Evolutionary conservation across 2,329 filamentous ascomycete species (phyloP), one percentile per base, ranked within the genome.

Genomic region (Claviceps fusiformis): DNA sequence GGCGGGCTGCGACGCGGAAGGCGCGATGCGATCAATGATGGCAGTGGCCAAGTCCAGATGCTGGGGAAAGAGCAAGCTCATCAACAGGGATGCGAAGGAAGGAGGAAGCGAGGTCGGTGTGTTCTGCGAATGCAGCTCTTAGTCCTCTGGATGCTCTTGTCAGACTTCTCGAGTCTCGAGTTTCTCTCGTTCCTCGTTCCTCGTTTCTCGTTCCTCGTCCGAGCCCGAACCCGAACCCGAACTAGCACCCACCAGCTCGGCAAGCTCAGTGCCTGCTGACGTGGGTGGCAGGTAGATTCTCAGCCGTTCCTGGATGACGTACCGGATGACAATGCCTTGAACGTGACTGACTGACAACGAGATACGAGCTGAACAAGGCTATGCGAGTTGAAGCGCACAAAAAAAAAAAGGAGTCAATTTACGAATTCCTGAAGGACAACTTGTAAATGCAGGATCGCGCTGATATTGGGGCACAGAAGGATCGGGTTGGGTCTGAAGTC

Each of bases 271-370:
- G 37, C 13, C 13, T 46, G 48, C 45, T 54, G 33, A 33, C 45
- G 52, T 49, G 53, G 19, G 45, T 54, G 53, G 53, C 53, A 48
- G 24, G 35, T 46, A 31, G 44, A 13, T 13, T 44, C 10, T 17
- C 27, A 45, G 41, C 29, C 39, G 53, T 50, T 49, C 53, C 53
- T 45, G 48, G 47, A 46, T 46, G 41, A 54, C 53, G 39, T 54
- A 51, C 53, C 53, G 29, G 39, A 43, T 15, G 45, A n/a, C 8
- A 37, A 31, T 29, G 53, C 41, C 43, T 50, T 15, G 15, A 37
- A 35, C 47, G 53, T 48, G 15, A 41, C 41, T 27, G 37, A n/a
- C 35, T 24, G 24, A 24, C 24, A 41, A 41, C 15, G 1, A 13
- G 3, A 31, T 11, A 33, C 45, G 35, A 54, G 37, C 19, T 19